These are phyloP conservation scores for Acer saccharum DNA, from an alignment of 345 rosid genomes.

Conservation along the genomic window DNA sequence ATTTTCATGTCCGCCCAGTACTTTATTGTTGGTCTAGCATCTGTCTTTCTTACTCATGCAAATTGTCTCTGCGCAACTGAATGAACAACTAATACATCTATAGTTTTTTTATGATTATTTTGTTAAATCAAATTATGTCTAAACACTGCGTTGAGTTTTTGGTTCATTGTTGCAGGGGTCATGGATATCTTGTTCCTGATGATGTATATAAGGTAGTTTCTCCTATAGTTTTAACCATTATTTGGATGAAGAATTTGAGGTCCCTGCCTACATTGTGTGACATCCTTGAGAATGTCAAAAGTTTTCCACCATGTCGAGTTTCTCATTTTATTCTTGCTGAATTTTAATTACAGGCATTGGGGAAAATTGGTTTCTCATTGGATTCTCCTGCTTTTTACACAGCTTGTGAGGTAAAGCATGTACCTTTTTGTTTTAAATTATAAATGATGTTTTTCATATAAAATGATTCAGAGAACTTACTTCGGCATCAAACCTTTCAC, in stretches of 20 bases:
- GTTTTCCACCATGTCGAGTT: background rate
- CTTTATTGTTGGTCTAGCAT: background rate
- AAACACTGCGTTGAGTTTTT: background rate
- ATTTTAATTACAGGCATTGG: constrained; percentile 50
- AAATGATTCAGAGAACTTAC: background rate
- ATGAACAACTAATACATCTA: background rate
- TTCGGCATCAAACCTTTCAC: background rate
- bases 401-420: constrained; percentile 59
- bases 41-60: background rate
- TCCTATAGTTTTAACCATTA: background rate
- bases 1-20: background rate
- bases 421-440: background rate
- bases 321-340: constrained; percentile 3
- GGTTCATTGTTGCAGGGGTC: constrained; percentile 43
- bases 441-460: background rate
- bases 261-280: constrained; percentile 1
- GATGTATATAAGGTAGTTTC: constrained; percentile 56
- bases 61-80: background rate
- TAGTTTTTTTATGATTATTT: background rate
- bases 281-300: background rate
- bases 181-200: constrained; percentile 56
- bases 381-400: constrained; percentile 73
- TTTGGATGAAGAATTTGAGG: background rate
- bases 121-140: background rate
- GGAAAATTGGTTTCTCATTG: constrained; percentile 61